These are phyloP conservation scores for Metschnikowia shivogae DNA, from an alignment of 805 yeast genomes.

Conservation along the genomic window DNA sequence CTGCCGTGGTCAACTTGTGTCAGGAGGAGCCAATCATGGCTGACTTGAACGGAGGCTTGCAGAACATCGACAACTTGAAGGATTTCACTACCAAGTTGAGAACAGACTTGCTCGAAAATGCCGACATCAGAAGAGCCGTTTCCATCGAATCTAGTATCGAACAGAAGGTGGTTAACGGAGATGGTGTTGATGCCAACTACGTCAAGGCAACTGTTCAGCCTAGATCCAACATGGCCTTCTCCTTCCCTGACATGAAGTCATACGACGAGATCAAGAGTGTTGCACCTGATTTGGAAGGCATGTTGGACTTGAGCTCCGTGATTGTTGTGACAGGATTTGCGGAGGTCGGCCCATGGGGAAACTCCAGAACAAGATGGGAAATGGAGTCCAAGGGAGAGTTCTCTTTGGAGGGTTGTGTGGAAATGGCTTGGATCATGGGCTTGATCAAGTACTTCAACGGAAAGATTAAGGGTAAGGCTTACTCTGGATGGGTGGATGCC, in stretches of 20 bases:
- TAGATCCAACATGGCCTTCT: conserved; percentile 90
- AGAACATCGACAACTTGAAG: conserved; percentile 86
- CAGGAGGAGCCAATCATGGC: conserved; percentile 96
- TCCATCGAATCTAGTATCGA: conserved; percentile 90
- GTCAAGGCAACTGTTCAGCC: conserved; percentile 77
- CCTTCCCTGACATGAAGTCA: conserved; percentile 84
- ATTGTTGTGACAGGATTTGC: conserved; percentile 97
- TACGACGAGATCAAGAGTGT: conserved; percentile 66
- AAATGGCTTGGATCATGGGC: conserved; percentile 99
- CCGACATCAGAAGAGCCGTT: conserved; percentile 94
- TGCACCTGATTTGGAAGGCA: conserved; percentile 78
- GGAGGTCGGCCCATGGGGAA: conserved; percentile 99
- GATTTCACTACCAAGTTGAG: conserved; percentile 80
- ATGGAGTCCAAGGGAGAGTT: conserved; percentile 96
- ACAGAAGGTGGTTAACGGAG: conserved; percentile 80
- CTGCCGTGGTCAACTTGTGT: conserved; percentile 77
- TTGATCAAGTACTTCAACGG: conserved; percentile 94
- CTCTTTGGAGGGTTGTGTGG: conserved; percentile 95
- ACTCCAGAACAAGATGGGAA: conserved; percentile 98
- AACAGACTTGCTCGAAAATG: conserved; percentile 67
- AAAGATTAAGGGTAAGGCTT: conserved; percentile 80
- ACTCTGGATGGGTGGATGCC: conserved; percentile 97
- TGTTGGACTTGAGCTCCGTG: conserved; percentile 87
- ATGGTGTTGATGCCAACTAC: conserved; percentile 81
- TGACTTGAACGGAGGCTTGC: conserved; percentile 98